These are phyloP conservation scores for Steccherinum ochraceum DNA, from an alignment of 768 basidiomycete genomes.

Conservation along the genomic window DNA sequence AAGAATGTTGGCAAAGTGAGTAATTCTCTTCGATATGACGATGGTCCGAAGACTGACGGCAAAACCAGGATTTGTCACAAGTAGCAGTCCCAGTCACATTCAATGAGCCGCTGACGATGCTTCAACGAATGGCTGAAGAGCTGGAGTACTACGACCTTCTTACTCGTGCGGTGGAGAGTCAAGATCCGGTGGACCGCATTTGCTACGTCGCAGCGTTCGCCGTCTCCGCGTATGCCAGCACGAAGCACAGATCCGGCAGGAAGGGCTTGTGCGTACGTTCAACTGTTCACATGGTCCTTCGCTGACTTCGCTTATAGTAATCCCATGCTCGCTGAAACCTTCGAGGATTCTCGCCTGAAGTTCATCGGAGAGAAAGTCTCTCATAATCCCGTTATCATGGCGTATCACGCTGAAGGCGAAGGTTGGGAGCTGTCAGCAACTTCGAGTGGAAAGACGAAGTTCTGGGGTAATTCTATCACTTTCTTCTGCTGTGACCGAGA, in stretches of 20 bases:
- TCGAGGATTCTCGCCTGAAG: slow-evolving; percentile 73
- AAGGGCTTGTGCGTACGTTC: slow-evolving; percentile 72
- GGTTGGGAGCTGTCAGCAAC: slow-evolving; percentile 74
- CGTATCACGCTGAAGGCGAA: slow-evolving; percentile 77
- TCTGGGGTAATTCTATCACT: slow-evolving; percentile 59
- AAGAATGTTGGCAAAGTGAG: slow-evolving; percentile 84
- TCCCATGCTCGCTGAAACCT: slow-evolving; percentile 85
- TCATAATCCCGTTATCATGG: slow-evolving; percentile 79
- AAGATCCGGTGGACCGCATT: slow-evolving; percentile 60
- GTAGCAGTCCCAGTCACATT: slow-evolving; percentile 85
- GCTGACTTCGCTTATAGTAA: slow-evolving; percentile 41
- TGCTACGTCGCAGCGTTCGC: slow-evolving; percentile 81
- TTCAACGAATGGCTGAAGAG: slow-evolving; percentile 81
- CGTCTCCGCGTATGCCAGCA: slow-evolving; percentile 78
- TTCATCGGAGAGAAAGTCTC: slow-evolving; percentile 86
- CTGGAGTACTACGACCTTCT: slow-evolving; percentile 71
- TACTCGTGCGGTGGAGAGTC: slow-evolving; percentile 51
- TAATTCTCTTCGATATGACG: slow-evolving; percentile 6
- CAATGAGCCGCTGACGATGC: slow-evolving; percentile 80
- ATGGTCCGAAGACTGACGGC: background rate
- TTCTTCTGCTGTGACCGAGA: slow-evolving; percentile 11
- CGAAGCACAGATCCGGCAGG: slow-evolving; percentile 70
- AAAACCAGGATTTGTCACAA: slow-evolving; percentile 65
- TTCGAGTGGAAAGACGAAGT: slow-evolving; percentile 80
- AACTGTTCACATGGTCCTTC: background rate